These are phyloP conservation scores for Avena atlantica DNA, from an alignment of 176 grass and related monocot species.

Conservation along the genomic window DNA sequence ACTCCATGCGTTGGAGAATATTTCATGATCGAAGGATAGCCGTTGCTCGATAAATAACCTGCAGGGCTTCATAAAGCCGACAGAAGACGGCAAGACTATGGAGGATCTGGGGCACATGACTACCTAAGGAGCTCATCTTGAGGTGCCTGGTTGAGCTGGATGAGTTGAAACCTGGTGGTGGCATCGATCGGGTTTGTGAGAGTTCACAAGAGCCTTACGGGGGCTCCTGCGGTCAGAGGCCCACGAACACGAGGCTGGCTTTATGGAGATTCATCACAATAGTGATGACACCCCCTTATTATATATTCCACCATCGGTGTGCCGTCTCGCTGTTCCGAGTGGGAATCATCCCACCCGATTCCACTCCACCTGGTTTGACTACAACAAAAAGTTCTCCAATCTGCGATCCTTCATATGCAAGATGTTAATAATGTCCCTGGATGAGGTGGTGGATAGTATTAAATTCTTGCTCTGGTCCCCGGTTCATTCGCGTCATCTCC, in stretches of 20 bases:
- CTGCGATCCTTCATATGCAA: not conserved
- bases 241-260: conserved; percentile 7
- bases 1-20: too few species aligned
- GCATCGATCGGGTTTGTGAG: not conserved
- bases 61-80: too few species aligned
- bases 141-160: not conserved
- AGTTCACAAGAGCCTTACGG: not conserved
- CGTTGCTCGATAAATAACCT: too few species aligned
- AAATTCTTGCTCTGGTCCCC: too few species aligned
- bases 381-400: conserved; percentile 1
- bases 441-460: too few species aligned
- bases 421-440: too few species aligned
- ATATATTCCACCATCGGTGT: not conserved
- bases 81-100: not conserved
- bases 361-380: not conserved
- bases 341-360: too few species aligned
- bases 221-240: conserved; percentile 25
- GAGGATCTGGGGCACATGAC: not conserved
- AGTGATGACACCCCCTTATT: not conserved
- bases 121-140: conserved; percentile 1
- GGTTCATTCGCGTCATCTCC: too few species aligned
- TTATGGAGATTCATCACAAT: conserved; percentile 12
- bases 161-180: too few species aligned
- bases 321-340: not conserved
- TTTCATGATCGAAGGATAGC: too few species aligned